A percentile compares a stretch with the other conserved stretches of the same genome.
phyloP scores from a whole-genome alignment of 169 alveolate species.

The Plasmodium reichenowi region DNA sequence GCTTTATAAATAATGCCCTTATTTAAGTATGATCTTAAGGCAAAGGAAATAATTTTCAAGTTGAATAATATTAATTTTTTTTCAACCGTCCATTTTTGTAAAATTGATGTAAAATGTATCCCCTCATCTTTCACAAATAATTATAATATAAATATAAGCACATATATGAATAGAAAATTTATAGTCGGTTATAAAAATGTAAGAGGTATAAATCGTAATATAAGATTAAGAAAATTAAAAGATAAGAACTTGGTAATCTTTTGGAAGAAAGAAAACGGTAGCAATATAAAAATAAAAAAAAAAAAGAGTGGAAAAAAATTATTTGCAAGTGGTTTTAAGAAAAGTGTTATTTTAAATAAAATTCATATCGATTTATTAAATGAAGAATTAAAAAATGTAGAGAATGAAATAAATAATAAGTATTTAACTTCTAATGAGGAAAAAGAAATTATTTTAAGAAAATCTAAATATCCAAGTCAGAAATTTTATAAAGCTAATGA shows the following conservation, averaged over 20 bases:
- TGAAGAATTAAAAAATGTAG: slow-evolving; percentile 67
- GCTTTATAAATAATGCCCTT: slow-evolving; percentile 52
- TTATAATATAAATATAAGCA: neutral
- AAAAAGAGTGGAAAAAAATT: neutral
- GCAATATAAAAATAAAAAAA: slow-evolving; percentile 15
- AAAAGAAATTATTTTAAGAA: slow-evolving; percentile 18
- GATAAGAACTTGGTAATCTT: neutral
- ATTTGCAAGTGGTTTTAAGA: slow-evolving; percentile 9
- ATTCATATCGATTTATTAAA: slow-evolving; percentile 51
- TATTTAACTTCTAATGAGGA: slow-evolving; percentile 12
- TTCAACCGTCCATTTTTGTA: neutral
- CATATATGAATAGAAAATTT: slow-evolving; percentile 11
- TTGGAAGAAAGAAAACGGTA: slow-evolving; percentile 21
- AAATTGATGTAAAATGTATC: slow-evolving; percentile 14
- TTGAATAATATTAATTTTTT: slow-evolving; percentile 14
- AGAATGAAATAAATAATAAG: slow-evolving; percentile 48
- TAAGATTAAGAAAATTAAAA: too few species aligned
- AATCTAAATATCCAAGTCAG: slow-evolving; percentile 80
- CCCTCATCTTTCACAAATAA: neutral
- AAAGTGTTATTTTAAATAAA: neutral
- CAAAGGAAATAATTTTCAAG: slow-evolving; percentile 18
- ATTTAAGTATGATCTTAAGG: slow-evolving; percentile 41
- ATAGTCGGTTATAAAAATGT: slow-evolving; percentile 12
- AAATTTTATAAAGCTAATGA: slow-evolving; percentile 77
- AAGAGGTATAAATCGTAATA: neutral